These are phyloP conservation scores for Bothriochloa decipiens DNA, from an alignment of 176 grass and related monocot genomes.

Conservation along the genomic window DNA sequence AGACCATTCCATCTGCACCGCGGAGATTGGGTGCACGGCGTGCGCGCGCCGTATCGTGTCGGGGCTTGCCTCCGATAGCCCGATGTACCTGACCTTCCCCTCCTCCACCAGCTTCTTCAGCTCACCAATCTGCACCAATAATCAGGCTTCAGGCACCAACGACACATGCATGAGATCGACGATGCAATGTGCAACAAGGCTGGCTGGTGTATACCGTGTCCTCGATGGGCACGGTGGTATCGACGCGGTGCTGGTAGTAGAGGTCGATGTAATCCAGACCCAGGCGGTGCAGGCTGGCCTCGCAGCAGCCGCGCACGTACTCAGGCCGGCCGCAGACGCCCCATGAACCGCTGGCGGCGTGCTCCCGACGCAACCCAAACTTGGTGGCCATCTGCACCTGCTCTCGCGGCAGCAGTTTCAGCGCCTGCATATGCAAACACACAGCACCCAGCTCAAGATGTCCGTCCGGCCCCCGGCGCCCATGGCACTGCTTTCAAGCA, in stretches of 20 bases:
- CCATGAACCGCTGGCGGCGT: not conserved
- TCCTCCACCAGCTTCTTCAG: constrained; percentile 39
- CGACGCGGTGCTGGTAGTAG: constrained; percentile 76
- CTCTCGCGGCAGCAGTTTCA: constrained; percentile 77
- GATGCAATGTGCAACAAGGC: too few relatives aligned
- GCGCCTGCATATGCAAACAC: constrained; percentile 34
- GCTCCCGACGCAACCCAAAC: constrained; percentile 48
- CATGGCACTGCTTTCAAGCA: too few relatives aligned
- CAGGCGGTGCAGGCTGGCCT: constrained; percentile 69
- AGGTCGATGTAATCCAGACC: constrained; percentile 67
- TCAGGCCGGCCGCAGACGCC: constrained; percentile 55
- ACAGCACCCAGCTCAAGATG: too few relatives aligned
- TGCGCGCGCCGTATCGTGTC: constrained; percentile 80
- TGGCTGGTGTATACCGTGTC: constrained; percentile 46
- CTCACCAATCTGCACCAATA: constrained; percentile 57
- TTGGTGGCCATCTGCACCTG: constrained; percentile 85
- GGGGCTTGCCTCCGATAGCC: constrained; percentile 39
- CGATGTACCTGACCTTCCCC: not conserved
- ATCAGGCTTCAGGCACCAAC: too few relatives aligned
- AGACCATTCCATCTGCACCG: too few relatives aligned
- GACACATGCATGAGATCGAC: too few relatives aligned
- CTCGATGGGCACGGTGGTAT: constrained; percentile 65
- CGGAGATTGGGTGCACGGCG: constrained; percentile 28
- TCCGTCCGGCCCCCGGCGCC: too few relatives aligned
- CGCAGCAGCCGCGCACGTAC: constrained; percentile 70